Base-by-base conservation (phyloP, 768 basidiomycete genomes). In the Collybia sp. region DNA sequence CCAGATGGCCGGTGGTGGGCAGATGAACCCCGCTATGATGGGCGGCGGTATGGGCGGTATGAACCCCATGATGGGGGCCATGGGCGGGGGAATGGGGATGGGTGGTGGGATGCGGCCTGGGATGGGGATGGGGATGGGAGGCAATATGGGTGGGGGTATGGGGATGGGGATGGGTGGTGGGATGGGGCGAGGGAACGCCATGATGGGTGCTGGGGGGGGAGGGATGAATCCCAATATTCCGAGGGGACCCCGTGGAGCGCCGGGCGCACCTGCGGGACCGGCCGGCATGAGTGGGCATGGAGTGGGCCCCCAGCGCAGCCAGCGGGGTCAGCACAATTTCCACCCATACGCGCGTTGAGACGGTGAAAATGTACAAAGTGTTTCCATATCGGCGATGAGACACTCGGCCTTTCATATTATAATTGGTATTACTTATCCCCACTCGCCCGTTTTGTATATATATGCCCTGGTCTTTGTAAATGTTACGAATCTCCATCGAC, bases 311-410 rank as follows among this genome's bases (percentile, higher is more conserved):
- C 85, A 88, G 63, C 73, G 88, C 45, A 76, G 79, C 10, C 82
- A 84, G 56, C 69, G 88, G 31, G 87, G 89, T 30, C 83, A 86
- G 57, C 87, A 90, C 64, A 79, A 81, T 52, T 92, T 85, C 66
- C 89, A 91, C 56, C 89, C 89, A 0, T 92, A 92, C 54, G 83
- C 86, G 30, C 83, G 88, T 53, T 88, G 50, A 63, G 25, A 25
- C 25, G 25, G 25, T 8, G n/a, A 25, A 25, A 25, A 25, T 25
- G 25, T 25, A 25, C 8, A 3, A 25, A 25, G 25, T 25, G 25
- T 25, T 25, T 25, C 8, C 8, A 4, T 4, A 4, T 4, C 8
- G 8, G 3, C 8, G 8, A 8, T 25, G 25, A 25, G 25, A 25
- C 25, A 25, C 25, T 25, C 25, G 25, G 25, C 25, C 25, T 25